Conservation (phyloP, 1,284 basidiomycete genomes). For the Ustilago xerochloae region DNA sequence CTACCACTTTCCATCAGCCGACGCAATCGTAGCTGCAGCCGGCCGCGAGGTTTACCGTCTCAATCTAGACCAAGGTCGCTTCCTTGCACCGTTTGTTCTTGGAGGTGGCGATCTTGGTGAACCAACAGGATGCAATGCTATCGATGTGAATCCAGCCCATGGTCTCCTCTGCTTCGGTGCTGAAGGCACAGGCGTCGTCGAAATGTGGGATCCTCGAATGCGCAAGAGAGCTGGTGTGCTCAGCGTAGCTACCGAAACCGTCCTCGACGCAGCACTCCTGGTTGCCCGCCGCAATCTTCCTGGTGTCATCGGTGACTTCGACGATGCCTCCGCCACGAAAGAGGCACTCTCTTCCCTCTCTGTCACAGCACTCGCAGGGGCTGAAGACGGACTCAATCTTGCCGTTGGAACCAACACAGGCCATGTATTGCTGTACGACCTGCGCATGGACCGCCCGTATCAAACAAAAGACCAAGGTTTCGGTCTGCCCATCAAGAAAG, state of each 20-base stretch:
- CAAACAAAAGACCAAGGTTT: slow-evolving; percentile 97
- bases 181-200: slow-evolving; percentile 81
- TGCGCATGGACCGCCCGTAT: slow-evolving; percentile 84
- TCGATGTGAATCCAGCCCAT: slow-evolving; percentile 94
- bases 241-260: slow-evolving; percentile 75
- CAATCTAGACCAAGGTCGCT: slow-evolving; percentile 94
- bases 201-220: slow-evolving; percentile 95
- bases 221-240: slow-evolving; percentile 80
- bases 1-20: slow-evolving; percentile 87
- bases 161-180: slow-evolving; percentile 89
- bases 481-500: slow-evolving; percentile 85
- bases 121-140: slow-evolving; percentile 83
- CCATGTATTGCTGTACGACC: slow-evolving; percentile 92
- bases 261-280: slow-evolving; percentile 61
- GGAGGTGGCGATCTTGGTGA: slow-evolving; percentile 69
- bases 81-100: slow-evolving; percentile 70
- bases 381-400: slow-evolving; percentile 88
- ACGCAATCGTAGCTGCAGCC: slow-evolving; percentile 80
- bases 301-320: slow-evolving; percentile 48
- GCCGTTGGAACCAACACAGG: slow-evolving; percentile 95
- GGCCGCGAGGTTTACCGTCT: slow-evolving; percentile 90
- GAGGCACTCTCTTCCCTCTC: slow-evolving; percentile 71
- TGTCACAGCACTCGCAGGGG: slow-evolving; percentile 79
- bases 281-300: slow-evolving; percentile 69
- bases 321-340: slow-evolving; percentile 61